Conservation (phyloP, 1,284 basidiomycete genomes). For the Rhodotorula sp. region DNA sequence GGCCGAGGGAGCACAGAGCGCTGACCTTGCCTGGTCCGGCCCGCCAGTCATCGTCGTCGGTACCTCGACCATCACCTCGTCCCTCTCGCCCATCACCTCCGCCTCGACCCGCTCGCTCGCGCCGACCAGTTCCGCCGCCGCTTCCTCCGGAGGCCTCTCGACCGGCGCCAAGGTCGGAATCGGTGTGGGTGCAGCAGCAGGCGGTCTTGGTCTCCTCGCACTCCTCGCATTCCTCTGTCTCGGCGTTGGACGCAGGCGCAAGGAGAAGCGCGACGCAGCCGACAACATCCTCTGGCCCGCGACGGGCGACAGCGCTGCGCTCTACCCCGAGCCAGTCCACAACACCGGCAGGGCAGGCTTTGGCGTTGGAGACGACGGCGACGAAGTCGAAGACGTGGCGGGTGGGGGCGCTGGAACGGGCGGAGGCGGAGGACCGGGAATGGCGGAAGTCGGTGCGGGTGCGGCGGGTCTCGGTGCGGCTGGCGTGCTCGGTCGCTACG, state of each 20-base stretch:
- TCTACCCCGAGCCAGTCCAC: conserved; percentile 45
- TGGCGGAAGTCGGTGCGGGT: conserved; percentile 28
- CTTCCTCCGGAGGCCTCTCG: conserved; percentile 21
- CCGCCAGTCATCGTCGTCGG: conserved; percentile 37
- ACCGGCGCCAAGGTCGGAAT: conserved; percentile 37
- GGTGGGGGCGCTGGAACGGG: neutral
- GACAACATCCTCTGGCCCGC: conserved; percentile 43
- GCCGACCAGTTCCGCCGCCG: neutral
- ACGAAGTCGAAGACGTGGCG: conserved; percentile 15
- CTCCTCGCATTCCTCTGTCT: conserved; percentile 31
- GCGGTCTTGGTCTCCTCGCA: conserved; percentile 27
- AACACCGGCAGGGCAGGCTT: conserved; percentile 40
- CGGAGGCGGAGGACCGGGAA: neutral
- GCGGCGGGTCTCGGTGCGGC: conserved; percentile 32
- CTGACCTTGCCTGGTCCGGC: neutral
- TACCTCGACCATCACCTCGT: conserved; percentile 35
- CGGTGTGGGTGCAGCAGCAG: conserved; percentile 33
- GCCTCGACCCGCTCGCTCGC: conserved; percentile 13
- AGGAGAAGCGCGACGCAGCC: conserved; percentile 34
- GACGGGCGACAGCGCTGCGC: conserved; percentile 39
- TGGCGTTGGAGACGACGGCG: conserved; percentile 42
- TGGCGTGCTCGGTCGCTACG: conserved; percentile 13
- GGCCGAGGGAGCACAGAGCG: neutral
- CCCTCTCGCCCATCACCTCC: conserved; percentile 19
- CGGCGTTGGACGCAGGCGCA: conserved; percentile 18